A percentile compares a stretch with the other conserved stretches of the same genome.
These are phyloP conservation scores for Entonaema liquescens DNA, from an alignment of 495 filamentous ascomycete species.

Conservation along the genomic window DNA sequence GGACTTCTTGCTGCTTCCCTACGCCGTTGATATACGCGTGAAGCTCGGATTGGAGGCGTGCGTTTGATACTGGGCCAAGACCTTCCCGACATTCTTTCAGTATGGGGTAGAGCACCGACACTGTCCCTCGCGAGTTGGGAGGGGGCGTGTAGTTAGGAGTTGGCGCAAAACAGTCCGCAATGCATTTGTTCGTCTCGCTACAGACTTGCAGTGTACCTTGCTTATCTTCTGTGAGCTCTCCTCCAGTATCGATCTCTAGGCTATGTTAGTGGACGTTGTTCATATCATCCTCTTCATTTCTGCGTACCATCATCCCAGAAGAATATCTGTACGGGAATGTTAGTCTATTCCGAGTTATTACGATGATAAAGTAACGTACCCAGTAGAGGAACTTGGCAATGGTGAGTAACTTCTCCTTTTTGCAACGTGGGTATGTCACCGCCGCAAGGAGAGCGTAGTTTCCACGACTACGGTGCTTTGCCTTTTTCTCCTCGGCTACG, in stretches of 20 bases:
- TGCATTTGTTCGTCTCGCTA: conserved; percentile 39
- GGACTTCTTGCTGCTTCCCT: conserved; percentile 36
- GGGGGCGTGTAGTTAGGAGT: conserved; percentile 41
- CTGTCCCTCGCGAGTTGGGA: conserved; percentile 28
- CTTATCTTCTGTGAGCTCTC: too few relatives aligned
- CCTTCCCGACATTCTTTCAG: conserved; percentile 36
- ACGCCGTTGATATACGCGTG: conserved; percentile 44
- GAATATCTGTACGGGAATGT: conserved; percentile 34
- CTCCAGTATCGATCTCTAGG: too few relatives aligned
- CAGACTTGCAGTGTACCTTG: conserved; percentile 34
- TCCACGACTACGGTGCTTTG: conserved; percentile 40
- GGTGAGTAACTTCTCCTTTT: conserved; percentile 39
- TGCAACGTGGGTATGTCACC: conserved; percentile 43
- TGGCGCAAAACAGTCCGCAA: conserved; percentile 39
- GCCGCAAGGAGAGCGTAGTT: conserved; percentile 40
- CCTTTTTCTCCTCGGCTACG: conserved; percentile 40
- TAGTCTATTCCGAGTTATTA: neutral
- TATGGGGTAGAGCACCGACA: conserved; percentile 43
- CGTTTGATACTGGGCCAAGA: conserved; percentile 24
- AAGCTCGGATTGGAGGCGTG: conserved; percentile 37
- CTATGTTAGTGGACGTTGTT: too few relatives aligned
- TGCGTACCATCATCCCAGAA: conserved; percentile 43
- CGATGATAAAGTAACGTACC: conserved; percentile 17
- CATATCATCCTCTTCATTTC: neutral
- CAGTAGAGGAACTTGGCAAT: conserved; percentile 42